Percentiles rank a stretch among this genome's conserved stretches.
Evolutionary conservation across 1,139 yeast species (phyloP).

Genomic region (Sporopachydermia cereana): DNA sequence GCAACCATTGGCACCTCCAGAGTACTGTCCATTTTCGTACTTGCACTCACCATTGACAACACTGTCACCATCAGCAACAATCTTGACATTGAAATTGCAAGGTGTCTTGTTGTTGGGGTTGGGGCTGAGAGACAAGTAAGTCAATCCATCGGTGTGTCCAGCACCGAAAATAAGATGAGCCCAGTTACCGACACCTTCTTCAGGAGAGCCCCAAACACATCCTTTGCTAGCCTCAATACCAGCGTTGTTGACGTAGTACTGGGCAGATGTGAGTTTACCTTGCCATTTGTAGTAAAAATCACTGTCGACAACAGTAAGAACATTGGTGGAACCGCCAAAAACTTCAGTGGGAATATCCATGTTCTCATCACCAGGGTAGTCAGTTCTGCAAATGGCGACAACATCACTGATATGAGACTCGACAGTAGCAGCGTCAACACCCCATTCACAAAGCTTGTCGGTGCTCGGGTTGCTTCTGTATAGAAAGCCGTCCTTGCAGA

Average conservation of each 20-base stretch:
- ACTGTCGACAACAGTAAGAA: slow-evolving; percentile 56
- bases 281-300: slow-evolving; percentile 52
- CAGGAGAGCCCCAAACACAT: slow-evolving; percentile 62
- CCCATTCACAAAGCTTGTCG: slow-evolving; percentile 70
- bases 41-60: slow-evolving; percentile 47
- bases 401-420: slow-evolving; percentile 41
- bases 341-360: slow-evolving; percentile 75
- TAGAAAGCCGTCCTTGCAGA: slow-evolving; percentile 56
- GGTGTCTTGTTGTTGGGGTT: slow-evolving; percentile 61
- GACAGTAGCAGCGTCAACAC: slow-evolving; percentile 48
- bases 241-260: slow-evolving; percentile 72
- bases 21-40: slow-evolving; percentile 52
- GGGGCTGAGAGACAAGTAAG: slow-evolving; percentile 70
- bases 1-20: slow-evolving; percentile 67
- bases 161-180: slow-evolving; percentile 75
- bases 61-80: slow-evolving; percentile 40
- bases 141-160: slow-evolving; percentile 48
- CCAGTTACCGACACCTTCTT: slow-evolving; percentile 70
- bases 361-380: slow-evolving; percentile 82
- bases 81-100: slow-evolving; percentile 58
- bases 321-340: slow-evolving; percentile 42
- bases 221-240: slow-evolving; percentile 66
- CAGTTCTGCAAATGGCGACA: slow-evolving; percentile 77
- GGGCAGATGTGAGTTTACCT: slow-evolving; percentile 60
- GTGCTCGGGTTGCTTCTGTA: slow-evolving; percentile 51